Base-by-base conservation (phyloP, 2,329 filamentous ascomycete species). In the Teratosphaeriaceae sp. region DNA sequence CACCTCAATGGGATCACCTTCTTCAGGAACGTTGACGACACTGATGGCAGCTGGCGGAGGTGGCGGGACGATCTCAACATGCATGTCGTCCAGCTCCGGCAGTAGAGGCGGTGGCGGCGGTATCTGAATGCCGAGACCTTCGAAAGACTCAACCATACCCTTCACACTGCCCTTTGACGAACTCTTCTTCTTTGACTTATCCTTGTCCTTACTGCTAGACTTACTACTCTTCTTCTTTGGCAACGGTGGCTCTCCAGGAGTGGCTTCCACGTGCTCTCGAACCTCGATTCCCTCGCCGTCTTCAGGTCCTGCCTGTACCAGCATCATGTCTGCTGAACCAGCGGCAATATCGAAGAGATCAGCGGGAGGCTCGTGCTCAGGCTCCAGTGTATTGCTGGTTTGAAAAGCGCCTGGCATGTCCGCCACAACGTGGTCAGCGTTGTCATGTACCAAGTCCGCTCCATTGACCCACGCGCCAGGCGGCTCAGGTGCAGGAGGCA, bases 111-210 rank as follows among this genome's bases (percentile, higher is more conserved):
- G 35, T 21, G 34, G 34, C 20, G 21, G 7, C 20, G n/a, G 8
- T n/a, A 38, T 20, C 12, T 38, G 19, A 15, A 15, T 23, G n/a
- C 35, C 35, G 15, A 6, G 22, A 7, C 35, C 35, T 23, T 23
- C 29, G 26, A 41, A 20, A 5, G 26, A n/a, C n/a, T 18, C 8
- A 9, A 22, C 20, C 22, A 23, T 26, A 8, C 39, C 16, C 15
- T 45, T 45, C 13, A 39, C 21, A 11, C 29, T 39, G 21, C 22
- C 46, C 48, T 33, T 45, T 36, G 20, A 27, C 11, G 16, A 27
- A n/a, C n/a, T n/a, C 23, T 34, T 48, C 43, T 26, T 34, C 30
- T 38, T 31, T 19, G 35, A 26, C 22, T 38, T 38, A 12, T 38
- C 35, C n/a, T 38, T 26, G 18, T 23, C 7, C 18, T 23, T 38